Evolutionary conservation across 352 stramenopile species (phyloP).

Genomic region (Pythium sukuiense): DNA sequence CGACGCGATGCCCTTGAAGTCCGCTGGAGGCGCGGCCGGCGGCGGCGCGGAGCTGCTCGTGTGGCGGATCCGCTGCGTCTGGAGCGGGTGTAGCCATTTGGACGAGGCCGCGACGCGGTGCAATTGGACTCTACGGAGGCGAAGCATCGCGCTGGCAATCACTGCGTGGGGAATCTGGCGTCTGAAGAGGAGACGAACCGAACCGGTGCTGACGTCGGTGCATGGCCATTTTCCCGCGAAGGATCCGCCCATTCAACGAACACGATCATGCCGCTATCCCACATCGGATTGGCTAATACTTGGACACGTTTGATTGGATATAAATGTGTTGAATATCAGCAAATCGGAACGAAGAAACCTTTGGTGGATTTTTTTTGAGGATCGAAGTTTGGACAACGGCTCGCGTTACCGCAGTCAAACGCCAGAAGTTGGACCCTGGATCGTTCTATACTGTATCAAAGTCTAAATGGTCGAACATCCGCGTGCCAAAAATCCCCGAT

Average conservation of each 20-base stretch:
- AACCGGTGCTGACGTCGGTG: neutral
- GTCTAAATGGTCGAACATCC: no score
- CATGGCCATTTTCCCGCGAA: neutral
- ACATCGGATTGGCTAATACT: slow-evolving; percentile 7
- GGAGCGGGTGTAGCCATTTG: slow-evolving; percentile 21
- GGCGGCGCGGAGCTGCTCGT: slow-evolving; percentile 2
- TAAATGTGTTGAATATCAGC: neutral
- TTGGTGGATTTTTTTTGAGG: neutral
- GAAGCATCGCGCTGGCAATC: slow-evolving; percentile 10
- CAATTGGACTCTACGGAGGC: slow-evolving; percentile 7
- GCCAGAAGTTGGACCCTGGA: neutral
- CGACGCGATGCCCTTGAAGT: slow-evolving; percentile 31
- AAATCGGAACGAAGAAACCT: neutral
- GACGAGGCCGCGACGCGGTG: slow-evolving; percentile 2
- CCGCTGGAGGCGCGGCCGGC: slow-evolving; percentile 8
- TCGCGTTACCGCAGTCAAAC: neutral
- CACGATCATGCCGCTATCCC: slow-evolving; percentile 15
- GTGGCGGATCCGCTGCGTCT: neutral
- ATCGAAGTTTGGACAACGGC: neutral
- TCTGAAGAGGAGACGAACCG: neutral
- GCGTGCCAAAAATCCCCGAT: neutral
- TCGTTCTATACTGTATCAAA: no score
- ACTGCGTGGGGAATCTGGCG: neutral
- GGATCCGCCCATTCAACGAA: slow-evolving; percentile 3
- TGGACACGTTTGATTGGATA: no score